Evolutionary conservation across 1,139 yeast genomes (phyloP).

Genomic region (Oligophagozyma castellii): DNA sequence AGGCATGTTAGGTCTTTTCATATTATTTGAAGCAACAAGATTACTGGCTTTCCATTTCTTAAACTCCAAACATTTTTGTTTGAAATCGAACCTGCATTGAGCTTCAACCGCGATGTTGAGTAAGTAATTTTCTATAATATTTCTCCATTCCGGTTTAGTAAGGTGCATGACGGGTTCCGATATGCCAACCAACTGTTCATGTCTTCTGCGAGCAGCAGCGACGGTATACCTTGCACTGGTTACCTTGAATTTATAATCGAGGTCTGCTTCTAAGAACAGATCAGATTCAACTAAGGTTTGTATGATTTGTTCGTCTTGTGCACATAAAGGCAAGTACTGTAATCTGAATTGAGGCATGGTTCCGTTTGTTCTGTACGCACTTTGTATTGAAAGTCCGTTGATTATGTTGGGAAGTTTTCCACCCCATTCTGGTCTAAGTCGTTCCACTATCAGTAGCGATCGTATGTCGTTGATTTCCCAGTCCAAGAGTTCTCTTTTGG

Average conservation of each 20-base stretch:
- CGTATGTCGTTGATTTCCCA: slow-evolving; percentile 58
- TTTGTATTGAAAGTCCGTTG: neutral
- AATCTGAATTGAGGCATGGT: slow-evolving; percentile 25
- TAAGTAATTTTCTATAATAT: slow-evolving; percentile 50
- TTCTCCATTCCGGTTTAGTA: slow-evolving; percentile 49
- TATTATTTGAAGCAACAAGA: slow-evolving; percentile 8
- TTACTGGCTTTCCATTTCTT: slow-evolving; percentile 27
- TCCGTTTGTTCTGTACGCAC: too few relatives aligned
- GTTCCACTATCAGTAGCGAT: slow-evolving; percentile 40
- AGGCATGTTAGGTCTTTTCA: slow-evolving; percentile 22
- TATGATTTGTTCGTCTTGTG: slow-evolving; percentile 36
- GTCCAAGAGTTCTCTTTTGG: slow-evolving; percentile 43
- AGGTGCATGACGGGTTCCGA: slow-evolving; percentile 21
- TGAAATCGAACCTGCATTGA: slow-evolving; percentile 49
- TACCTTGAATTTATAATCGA: slow-evolving; percentile 36
- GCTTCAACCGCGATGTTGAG: slow-evolving; percentile 55
- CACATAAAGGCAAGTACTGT: slow-evolving; percentile 35
- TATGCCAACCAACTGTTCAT: slow-evolving; percentile 22
- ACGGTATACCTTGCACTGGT: slow-evolving; percentile 51
- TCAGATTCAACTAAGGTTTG: slow-evolving; percentile 39
- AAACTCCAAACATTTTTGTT: slow-evolving; percentile 31
- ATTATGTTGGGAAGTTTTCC: slow-evolving; percentile 33
- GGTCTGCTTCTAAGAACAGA: slow-evolving; percentile 43
- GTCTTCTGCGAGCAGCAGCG: slow-evolving; percentile 39
- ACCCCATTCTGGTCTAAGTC: slow-evolving; percentile 39